Base-by-base conservation (phyloP, 768 basidiomycete species). In the Coprinopsis sp. region DNA sequence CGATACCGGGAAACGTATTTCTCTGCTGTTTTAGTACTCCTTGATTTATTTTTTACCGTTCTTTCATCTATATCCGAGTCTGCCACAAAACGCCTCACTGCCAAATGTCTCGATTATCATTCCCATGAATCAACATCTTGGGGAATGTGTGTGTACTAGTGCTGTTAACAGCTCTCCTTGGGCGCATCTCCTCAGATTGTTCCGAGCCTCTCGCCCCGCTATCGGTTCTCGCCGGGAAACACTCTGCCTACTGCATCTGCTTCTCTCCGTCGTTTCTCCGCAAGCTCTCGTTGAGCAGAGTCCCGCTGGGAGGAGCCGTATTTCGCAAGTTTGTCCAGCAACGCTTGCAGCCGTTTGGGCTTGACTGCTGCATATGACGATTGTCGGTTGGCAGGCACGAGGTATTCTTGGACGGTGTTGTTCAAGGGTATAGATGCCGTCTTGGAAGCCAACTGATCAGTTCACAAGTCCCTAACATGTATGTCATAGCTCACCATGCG, bases 281-380 rank as follows among this genome's bases (percentile, higher is more conserved):
- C 88, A 40, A 73, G 65, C 53, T 91, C 87, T 47, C 82, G 72
- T 12, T 79, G 72, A 10, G 68, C 55, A 21, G 65, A 55, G 51
- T 89, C 83, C 37, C 84, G 74, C 53, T 82, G 79, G 5, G 71
- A 73, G 4, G 76, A 61, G 2, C 88, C 87, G 55, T 74, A 84
- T 46, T 73, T 80, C 2, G 82, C 80, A 33, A 93, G 69, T 64
- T 92, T 92, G 55, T 91, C 88, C 6, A 93, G 72, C 37, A 93
- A 64, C 2, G 80, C 70, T 45, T 87, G 82, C 33, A 93, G 65
- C 40, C 78, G 76, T 57, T 84, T 89, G 12, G 82, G 80, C 56
- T 82, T 84, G 38, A 92, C 79, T 40, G 66, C 65, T 19, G 69
- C 61, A 57, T 86, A 91, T 3, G 80, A 80, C 23, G 78, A 70